phyloP scores from a whole-genome alignment of 2,329 filamentous ascomycete genomes.

The Curvularia verruculosa region DNA sequence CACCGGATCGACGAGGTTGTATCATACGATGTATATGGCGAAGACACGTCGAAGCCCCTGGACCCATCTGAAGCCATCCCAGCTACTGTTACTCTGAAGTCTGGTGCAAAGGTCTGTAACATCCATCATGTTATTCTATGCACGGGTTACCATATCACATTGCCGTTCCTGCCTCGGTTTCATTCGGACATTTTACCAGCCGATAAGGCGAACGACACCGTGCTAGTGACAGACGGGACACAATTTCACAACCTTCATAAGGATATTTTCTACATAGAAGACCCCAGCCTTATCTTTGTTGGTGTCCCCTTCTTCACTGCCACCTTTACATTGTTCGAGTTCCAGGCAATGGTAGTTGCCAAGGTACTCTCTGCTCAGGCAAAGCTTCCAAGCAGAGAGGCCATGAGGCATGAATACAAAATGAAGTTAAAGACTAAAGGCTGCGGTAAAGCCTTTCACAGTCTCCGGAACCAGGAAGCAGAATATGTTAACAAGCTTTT shows the following conservation, averaged over 20 bases:
- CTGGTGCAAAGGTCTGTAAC: slow-evolving; percentile 59
- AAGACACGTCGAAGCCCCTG: neutral
- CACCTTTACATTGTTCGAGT: slow-evolving; percentile 73
- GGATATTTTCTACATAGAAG: slow-evolving; percentile 73
- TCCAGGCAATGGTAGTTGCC: slow-evolving; percentile 68
- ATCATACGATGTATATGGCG: slow-evolving; percentile 49
- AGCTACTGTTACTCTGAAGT: slow-evolving; percentile 58
- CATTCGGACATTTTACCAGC: slow-evolving; percentile 54
- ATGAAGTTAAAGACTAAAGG: slow-evolving; percentile 48
- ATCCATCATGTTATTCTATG: slow-evolving; percentile 69
- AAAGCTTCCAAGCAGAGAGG: slow-evolving; percentile 53
- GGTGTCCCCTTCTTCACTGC: slow-evolving; percentile 70
- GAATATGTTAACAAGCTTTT: slow-evolving; percentile 51
- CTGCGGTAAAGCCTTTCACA: slow-evolving; percentile 54
- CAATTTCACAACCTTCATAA: slow-evolving; percentile 71
- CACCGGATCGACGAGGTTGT: slow-evolving; percentile 60
- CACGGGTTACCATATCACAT: slow-evolving; percentile 71
- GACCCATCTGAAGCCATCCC: slow-evolving; percentile 52
- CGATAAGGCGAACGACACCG: slow-evolving; percentile 57
- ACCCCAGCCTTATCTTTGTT: slow-evolving; percentile 68
- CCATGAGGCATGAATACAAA: slow-evolving; percentile 53
- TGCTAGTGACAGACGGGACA: slow-evolving; percentile 68
- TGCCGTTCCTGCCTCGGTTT: slow-evolving; percentile 66
- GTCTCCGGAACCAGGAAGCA: slow-evolving; percentile 49
- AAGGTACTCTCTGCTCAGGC: slow-evolving; percentile 62